Conservation (phyloP, 495 filamentous ascomycete species). For the Pseudotulostoma volvatum region DNA sequence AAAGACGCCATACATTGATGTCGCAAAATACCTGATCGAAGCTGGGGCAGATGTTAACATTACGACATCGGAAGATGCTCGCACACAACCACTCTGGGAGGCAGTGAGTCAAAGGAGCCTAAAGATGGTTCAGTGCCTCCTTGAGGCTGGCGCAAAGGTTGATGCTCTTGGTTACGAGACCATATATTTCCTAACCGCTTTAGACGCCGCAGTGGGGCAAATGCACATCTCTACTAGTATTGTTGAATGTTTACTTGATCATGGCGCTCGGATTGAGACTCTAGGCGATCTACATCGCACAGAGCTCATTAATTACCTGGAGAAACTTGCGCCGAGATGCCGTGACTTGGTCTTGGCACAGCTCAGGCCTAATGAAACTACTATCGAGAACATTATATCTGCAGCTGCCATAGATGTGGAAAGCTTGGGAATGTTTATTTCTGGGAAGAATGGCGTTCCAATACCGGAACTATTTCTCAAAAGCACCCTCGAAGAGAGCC, state of each 20-base stretch:
- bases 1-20: background rate
- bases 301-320: constrained; percentile 1
- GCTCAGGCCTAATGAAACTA: background rate
- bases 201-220: background rate
- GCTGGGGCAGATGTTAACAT: constrained; percentile 6
- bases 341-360: background rate
- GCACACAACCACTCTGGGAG: background rate
- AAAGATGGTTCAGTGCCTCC: background rate
- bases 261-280: background rate
- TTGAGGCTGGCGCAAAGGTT: background rate
- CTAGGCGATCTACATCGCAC: background rate
- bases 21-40: constrained; percentile 1
- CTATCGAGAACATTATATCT: background rate
- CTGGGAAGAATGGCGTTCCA: background rate
- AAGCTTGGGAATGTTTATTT: too few relatives aligned
- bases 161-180: background rate
- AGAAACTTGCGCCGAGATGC: too few relatives aligned
- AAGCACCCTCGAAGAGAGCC: constrained; percentile 1
- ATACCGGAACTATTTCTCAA: background rate
- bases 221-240: background rate
- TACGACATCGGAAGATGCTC: background rate
- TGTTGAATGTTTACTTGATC: background rate
- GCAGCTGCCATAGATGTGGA: too few relatives aligned
- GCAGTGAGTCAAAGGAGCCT: background rate
- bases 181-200: background rate